phyloP scores from a whole-genome alignment of 2,329 filamentous ascomycete species.

The Xylariaceae sp. region DNA sequence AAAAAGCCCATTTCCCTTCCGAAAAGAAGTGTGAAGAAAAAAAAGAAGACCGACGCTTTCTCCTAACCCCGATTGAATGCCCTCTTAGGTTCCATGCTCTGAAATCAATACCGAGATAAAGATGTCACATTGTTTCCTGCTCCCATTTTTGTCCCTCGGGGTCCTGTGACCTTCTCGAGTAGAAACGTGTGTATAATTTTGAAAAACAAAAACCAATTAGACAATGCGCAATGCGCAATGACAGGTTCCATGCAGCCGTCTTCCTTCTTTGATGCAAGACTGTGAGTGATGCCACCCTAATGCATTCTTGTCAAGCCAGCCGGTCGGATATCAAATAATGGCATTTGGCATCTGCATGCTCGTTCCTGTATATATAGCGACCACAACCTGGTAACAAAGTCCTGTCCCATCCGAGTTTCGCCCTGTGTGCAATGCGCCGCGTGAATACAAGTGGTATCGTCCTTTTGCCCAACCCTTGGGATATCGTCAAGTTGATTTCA shows the following conservation, averaged over 20 bases:
- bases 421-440: slow-evolving; percentile 14
- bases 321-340: slow-evolving; percentile 8
- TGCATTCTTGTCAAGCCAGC: slow-evolving; percentile 3
- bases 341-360: too few relatives aligned
- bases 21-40: too few relatives aligned
- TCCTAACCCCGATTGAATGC: too few relatives aligned
- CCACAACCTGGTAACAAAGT: slow-evolving; percentile 9
- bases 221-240: slow-evolving; percentile 13
- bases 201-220: too few relatives aligned
- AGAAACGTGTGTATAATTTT: too few relatives aligned
- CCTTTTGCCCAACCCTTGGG: slow-evolving; percentile 2
- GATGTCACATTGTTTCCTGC: too few relatives aligned
- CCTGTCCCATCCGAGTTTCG: slow-evolving; percentile 11
- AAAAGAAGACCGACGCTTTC: too few relatives aligned
- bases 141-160: too few relatives aligned
- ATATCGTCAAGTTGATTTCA: slow-evolving; percentile 4
- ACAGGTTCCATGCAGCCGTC: slow-evolving; percentile 16
- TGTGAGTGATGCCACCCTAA: slow-evolving; percentile 8
- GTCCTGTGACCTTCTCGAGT: too few relatives aligned
- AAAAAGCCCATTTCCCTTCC: too few relatives aligned
- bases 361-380: slow-evolving; percentile 19
- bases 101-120: too few relatives aligned
- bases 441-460: slow-evolving; percentile 10
- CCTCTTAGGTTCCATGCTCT: too few relatives aligned
- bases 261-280: slow-evolving; percentile 17